Evolutionary conservation across 1,284 basidiomycete species (phyloP).

Genomic region (Apiotrichum gamsii): DNA sequence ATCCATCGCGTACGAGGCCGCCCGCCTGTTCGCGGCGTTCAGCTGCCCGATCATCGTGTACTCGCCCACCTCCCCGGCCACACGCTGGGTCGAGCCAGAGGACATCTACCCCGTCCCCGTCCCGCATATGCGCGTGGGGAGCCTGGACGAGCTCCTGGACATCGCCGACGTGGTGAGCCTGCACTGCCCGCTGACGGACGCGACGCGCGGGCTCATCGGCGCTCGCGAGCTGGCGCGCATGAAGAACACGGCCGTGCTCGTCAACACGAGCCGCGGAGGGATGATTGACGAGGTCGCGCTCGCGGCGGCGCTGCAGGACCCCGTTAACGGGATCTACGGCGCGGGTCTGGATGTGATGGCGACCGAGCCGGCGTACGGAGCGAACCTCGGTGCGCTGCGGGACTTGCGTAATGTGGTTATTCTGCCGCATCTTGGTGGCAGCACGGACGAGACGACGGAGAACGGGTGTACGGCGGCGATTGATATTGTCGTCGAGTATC

Average conservation of each 20-base stretch:
- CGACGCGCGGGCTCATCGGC: slow-evolving; percentile 47
- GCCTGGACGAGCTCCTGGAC: slow-evolving; percentile 45
- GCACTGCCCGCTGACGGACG: slow-evolving; percentile 49
- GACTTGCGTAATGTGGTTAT: slow-evolving; percentile 33
- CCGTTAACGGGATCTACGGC: no score
- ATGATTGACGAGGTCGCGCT: slow-evolving; percentile 51
- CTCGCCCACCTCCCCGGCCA: slow-evolving; percentile 43
- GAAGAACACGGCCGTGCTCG: slow-evolving; percentile 43
- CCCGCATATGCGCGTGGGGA: slow-evolving; percentile 48
- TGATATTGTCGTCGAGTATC: slow-evolving; percentile 34
- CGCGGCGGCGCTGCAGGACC: slow-evolving; percentile 43
- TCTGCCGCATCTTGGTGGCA: slow-evolving; percentile 40
- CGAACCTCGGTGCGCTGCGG: slow-evolving; percentile 30
- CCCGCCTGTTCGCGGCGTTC: slow-evolving; percentile 42
- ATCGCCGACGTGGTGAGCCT: slow-evolving; percentile 49
- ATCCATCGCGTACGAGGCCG: slow-evolving; percentile 40
- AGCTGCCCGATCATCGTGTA: slow-evolving; percentile 40
- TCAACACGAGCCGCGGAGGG: slow-evolving; percentile 51
- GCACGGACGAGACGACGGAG: slow-evolving; percentile 29
- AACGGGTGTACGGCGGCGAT: slow-evolving; percentile 35
- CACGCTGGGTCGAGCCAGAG: slow-evolving; percentile 35
- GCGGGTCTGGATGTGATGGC: slow-evolving; percentile 53
- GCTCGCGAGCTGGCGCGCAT: slow-evolving; percentile 42
- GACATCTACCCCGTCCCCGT: slow-evolving; percentile 32
- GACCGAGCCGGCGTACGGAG: slow-evolving; percentile 37